phyloP scores from a whole-genome alignment of 192 early-diverging fungal species.

The Rhizophagus clarus region DNA sequence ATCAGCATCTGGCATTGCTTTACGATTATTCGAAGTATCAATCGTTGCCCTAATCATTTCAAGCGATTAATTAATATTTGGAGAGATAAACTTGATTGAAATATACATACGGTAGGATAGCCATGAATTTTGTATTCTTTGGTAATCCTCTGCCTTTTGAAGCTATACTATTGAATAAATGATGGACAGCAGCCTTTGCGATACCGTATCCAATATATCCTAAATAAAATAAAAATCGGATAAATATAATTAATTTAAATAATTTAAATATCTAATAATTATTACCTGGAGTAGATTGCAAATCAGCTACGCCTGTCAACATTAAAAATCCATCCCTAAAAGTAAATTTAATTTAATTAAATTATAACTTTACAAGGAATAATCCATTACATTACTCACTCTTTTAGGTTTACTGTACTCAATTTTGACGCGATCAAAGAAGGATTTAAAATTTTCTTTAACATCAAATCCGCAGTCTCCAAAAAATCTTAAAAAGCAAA shows the following conservation, averaged over 20 bases:
- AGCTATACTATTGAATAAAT: conserved; percentile 78
- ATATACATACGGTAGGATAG: conserved; percentile 60
- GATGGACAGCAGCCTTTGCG: conserved; percentile 93
- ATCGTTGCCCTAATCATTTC: conserved; percentile 61
- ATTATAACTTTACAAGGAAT: not conserved
- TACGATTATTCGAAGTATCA: conserved; percentile 91
- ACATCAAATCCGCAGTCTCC: conserved; percentile 71
- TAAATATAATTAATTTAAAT: not conserved
- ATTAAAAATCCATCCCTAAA: conserved; percentile 69
- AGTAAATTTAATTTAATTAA: not conserved
- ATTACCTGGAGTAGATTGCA: conserved; percentile 24
- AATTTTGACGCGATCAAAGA: conserved; percentile 84
- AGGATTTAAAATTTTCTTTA: conserved; percentile 80
- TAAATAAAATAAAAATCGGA: not conserved
- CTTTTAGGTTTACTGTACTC: conserved; percentile 70
- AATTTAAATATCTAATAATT: not conserved
- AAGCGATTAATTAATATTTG: conserved; percentile 5
- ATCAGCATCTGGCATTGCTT: conserved; percentile 84
- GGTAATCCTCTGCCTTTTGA: conserved; percentile 74
- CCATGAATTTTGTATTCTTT: conserved; percentile 63
- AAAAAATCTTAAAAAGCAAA: conserved; percentile 54
- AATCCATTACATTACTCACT: conserved; percentile 45
- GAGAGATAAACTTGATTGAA: not conserved
- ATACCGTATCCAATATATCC: conserved; percentile 88
- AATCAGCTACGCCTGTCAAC: conserved; percentile 68